A percentile compares a stretch with the other conserved stretches of the same genome.
phyloP scores from a whole-genome alignment of 2,329 filamentous ascomycete genomes.

The Paradendryphiella salina region DNA sequence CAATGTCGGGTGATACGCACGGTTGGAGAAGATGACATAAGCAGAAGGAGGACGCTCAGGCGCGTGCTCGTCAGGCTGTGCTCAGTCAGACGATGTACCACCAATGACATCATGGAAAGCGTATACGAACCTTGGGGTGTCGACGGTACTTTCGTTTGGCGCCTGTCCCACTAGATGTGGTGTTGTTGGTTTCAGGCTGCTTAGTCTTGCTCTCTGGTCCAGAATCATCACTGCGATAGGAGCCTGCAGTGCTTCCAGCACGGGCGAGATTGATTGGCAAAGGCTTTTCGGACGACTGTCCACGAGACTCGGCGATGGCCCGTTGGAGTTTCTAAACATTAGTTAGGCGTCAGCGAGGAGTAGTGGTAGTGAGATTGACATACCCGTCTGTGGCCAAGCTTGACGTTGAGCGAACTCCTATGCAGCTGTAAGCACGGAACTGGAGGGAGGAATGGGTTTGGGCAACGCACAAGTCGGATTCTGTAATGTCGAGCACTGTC shows the following conservation, averaged over 20 bases:
- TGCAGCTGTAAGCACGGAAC: conserved; percentile 15
- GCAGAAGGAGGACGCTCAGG: conserved; percentile 80
- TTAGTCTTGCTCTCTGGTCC: conserved; percentile 54
- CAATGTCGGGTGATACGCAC: conserved; percentile 53
- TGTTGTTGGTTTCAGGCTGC: conserved; percentile 50
- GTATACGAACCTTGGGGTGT: conserved; percentile 68
- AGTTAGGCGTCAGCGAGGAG: conserved; percentile 6
- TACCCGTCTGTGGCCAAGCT: conserved; percentile 79
- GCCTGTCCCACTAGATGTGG: conserved; percentile 30
- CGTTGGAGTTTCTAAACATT: conserved; percentile 72
- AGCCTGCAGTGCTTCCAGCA: conserved; percentile 58
- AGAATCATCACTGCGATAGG: conserved; percentile 58
- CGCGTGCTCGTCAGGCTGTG: conserved; percentile 73
- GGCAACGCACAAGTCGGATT: conserved; percentile 72
- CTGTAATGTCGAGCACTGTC: conserved; percentile 79
- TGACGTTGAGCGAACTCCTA: conserved; percentile 74
- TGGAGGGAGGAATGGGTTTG: conserved; percentile 13
- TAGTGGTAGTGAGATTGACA: conserved; percentile 32
- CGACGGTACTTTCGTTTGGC: conserved; percentile 75
- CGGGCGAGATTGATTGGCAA: conserved; percentile 48
- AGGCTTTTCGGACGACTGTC: conserved; percentile 49
- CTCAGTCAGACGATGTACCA: conserved; percentile 18
- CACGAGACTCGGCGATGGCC: conserved; percentile 74
- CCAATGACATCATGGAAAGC: neutral
- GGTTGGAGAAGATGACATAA: conserved; percentile 85